Evolutionary conservation across 306 rosid genomes (phyloP), one percentile per base, ranked within the genome.

Genomic region (Trifolium fragiferum): DNA sequence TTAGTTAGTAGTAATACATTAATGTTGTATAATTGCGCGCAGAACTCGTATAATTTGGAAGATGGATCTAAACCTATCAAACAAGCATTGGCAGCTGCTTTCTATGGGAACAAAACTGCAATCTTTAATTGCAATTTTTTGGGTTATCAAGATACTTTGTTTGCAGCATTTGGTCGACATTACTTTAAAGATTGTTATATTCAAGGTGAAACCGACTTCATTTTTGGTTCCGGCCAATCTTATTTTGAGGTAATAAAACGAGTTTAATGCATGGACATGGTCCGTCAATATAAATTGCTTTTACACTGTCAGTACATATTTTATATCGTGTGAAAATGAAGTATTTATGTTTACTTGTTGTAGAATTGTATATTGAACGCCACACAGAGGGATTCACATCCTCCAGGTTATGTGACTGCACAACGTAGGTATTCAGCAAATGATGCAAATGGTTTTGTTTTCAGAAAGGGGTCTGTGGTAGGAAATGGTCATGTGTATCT

Each of bases 221-320:
- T 65, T 40, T 40, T 40, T 20, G 70, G 70, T 12, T 2, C 1
- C 0, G 70, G 53, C 2, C 70, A 65, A 12, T 65, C 70, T 40
- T 65, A 65, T 65, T 65, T 40, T 12, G 27, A 65, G 70, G 70
- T 65, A 61, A 33, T 65, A 61, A 33, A 13, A 59, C 11, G 4
- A 0, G 32, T 27, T 27, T 27, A 27, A 59, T 14, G 25, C 7
- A 30, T 14, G 25, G 14, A 30, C 32, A 25, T 25, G 27, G n/a
- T n/a, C n/a, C n/a, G n/a, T n/a, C n/a, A n/a, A n/a, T n/a, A n/a
- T n/a, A n/a, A n/a, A 23, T 23, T 23, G 1, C 25, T 23, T 23
- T 23, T 23, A 23, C 32, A 2, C 5, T 3, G 5, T 27, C 32
- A 27, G 3, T 27, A 3, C 32, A 27, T 27, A 27, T 27, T 27